Conservation (phyloP, 2,329 filamentous ascomycete species). For the Chaetomiaceae sp. region DNA sequence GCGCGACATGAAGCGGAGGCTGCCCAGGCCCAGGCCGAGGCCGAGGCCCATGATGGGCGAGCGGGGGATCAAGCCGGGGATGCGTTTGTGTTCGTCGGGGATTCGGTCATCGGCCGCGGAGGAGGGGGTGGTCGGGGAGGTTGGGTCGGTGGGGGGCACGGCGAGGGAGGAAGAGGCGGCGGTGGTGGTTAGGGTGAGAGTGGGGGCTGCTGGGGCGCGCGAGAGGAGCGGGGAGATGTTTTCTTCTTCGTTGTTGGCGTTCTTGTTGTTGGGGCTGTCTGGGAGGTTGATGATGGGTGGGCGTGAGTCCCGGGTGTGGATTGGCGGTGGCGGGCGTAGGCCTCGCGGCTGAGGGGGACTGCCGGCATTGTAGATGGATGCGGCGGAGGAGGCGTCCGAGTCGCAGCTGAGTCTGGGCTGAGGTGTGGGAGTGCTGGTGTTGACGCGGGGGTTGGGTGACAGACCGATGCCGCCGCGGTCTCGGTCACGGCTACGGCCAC, state of each 20-base stretch:
- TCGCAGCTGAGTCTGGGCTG: conserved; percentile 20
- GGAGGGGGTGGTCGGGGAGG: not conserved
- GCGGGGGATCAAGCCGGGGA: conserved; percentile 17
- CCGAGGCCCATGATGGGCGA: conserved; percentile 13
- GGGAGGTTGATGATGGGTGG: not conserved
- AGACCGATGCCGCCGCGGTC: no score
- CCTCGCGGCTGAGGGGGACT: conserved; percentile 18
- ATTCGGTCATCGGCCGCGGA: conserved; percentile 16
- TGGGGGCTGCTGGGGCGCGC: conserved; percentile 11
- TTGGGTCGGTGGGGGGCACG: not conserved
- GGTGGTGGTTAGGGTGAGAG: not conserved
- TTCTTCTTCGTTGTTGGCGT: conserved; percentile 13
- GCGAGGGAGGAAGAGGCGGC: not conserved
- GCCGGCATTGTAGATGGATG: not conserved
- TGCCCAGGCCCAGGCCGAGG: not conserved
- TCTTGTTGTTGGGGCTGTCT: not conserved
- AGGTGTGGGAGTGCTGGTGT: conserved; percentile 1
- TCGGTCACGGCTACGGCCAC: not conserved
- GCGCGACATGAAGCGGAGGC: not conserved
- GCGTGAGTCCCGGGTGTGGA: not conserved
- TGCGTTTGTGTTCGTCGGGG: conserved; percentile 20
- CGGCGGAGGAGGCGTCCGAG: conserved; percentile 19
- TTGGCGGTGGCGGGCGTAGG: conserved; percentile 18
- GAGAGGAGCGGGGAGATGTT: conserved; percentile 25
- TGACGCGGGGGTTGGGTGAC: not conserved